Evolutionary conservation across 257 asterid genomes (phyloP), one percentile per base, ranked within the genome.

Genomic region (Solanum rostratum): DNA sequence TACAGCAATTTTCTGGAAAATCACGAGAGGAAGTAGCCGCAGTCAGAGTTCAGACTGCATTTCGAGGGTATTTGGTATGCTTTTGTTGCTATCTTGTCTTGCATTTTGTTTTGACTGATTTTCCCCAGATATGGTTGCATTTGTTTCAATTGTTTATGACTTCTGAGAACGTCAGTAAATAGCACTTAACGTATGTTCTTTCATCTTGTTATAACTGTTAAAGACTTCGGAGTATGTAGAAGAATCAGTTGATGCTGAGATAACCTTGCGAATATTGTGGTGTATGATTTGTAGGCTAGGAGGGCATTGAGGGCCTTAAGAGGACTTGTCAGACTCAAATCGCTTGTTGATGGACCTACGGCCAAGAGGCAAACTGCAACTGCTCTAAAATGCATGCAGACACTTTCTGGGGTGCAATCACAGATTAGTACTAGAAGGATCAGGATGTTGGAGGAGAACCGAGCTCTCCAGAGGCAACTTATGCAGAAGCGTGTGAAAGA

Each of bases 301-400:
- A 92, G 97, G 87, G 98, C 97, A 24, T 86, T 94, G 88, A 86
- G 92, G 79, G 99, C 98, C 80, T 89, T 95, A 63, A 91, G 98
- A 90, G 98, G 99, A 84, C 95, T 97, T 60, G 97, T 95, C 74
- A 90, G 98, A 87, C 87, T 97, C 81, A 95, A 97, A 91, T 86
- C 95, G 71, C 98, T 97, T 30, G 93, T 92, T 45, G 94, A 95
- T 86, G 99, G 98, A 83, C 91, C 94, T 14, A 92, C 92, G 20
- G 98, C 89, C 60, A 92, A 89, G 87, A 96, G 97, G 69, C 98
- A 97, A 89, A 97, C 98, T 14, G 90, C 97, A 85, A 95, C 90
- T 81, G 88, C 99, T 76, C 89, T 97, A 66, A 95, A 94, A 88
- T 89, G 96, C 87, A 94, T 97, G 98, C 99, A 97, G 83, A 88